Conservation (phyloP, 768 basidiomycete species). For the Phlebiopsis gigantea region DNA sequence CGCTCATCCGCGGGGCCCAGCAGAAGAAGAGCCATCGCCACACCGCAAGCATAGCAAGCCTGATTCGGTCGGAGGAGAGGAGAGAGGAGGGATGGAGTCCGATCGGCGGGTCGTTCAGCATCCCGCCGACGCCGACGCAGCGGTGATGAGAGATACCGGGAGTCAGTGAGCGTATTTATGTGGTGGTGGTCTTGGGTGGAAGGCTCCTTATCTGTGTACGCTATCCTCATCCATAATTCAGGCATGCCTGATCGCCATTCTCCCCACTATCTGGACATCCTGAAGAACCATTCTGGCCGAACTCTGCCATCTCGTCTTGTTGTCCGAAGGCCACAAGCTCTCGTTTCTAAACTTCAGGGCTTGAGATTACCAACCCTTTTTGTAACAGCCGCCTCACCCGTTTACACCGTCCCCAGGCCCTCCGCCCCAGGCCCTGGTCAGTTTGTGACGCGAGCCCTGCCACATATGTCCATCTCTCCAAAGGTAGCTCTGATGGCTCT, state of each 20-base stretch:
- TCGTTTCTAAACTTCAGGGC: too few relatives aligned
- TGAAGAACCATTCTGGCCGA: too few relatives aligned
- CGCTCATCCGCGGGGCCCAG: conserved; percentile 27
- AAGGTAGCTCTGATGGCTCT: too few relatives aligned
- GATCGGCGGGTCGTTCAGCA: conserved; percentile 50
- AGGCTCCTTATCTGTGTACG: background rate
- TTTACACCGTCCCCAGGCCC: background rate
- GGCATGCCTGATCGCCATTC: too few relatives aligned
- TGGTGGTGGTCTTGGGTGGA: background rate
- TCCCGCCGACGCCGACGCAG: conserved; percentile 35
- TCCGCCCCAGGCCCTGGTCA: too few relatives aligned
- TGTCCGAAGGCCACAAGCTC: too few relatives aligned
- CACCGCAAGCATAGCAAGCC: conserved; percentile 79
- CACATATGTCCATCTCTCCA: too few relatives aligned
- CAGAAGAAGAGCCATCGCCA: conserved; percentile 55
- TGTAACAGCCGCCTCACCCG: background rate
- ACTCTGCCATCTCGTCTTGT: too few relatives aligned
- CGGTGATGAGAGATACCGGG: background rate
- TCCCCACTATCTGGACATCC: too few relatives aligned
- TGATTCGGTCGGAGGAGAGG: conserved; percentile 73
- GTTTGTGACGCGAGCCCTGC: too few relatives aligned
- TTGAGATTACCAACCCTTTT: too few relatives aligned
- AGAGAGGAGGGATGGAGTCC: conserved; percentile 85
- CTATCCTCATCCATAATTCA: background rate
- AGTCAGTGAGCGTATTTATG: background rate